Conservation (phyloP, 2,329 filamentous ascomycete genomes). For the Pseudonectria buxi region DNA sequence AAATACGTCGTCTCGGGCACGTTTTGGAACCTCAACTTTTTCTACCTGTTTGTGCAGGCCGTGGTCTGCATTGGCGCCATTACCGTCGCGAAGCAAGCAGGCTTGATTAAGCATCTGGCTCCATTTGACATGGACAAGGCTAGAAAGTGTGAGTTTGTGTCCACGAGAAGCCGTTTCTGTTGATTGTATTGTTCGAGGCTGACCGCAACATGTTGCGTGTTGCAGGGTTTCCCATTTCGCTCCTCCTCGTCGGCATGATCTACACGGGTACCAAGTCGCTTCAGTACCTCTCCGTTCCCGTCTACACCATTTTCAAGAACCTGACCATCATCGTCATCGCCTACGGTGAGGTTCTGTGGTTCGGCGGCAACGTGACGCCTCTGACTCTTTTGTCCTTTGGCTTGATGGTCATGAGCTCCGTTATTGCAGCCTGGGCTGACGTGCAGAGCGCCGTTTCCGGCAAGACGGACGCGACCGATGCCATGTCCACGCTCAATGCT, state of each 20-base stretch:
- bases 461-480: slow-evolving; percentile 56
- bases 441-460: slow-evolving; percentile 72
- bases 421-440: slow-evolving; percentile 96
- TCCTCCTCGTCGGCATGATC: slow-evolving; percentile 97
- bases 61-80: slow-evolving; percentile 85
- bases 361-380: slow-evolving; percentile 83
- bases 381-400: slow-evolving; percentile 90
- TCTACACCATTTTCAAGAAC: slow-evolving; percentile 99
- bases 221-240: slow-evolving; percentile 88
- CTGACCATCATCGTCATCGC: slow-evolving; percentile 97
- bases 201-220: slow-evolving; percentile 6
- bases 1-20: slow-evolving; percentile 93
- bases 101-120: slow-evolving; percentile 75
- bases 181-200: slow-evolving; percentile 5
- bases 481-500: slow-evolving; percentile 83
- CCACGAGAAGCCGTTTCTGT: neutral
- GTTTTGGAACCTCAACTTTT: slow-evolving; percentile 93
- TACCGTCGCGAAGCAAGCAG: slow-evolving; percentile 69
- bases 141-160: slow-evolving; percentile 67
- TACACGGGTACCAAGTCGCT: slow-evolving; percentile 95
- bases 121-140: slow-evolving; percentile 82
- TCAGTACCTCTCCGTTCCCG: slow-evolving; percentile 92
- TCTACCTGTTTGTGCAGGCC: slow-evolving; percentile 70
- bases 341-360: slow-evolving; percentile 97
- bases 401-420: slow-evolving; percentile 89